These are phyloP conservation scores for Porcisia hertigi DNA, from an alignment of 208 protist genomes.

Conservation along the genomic window DNA sequence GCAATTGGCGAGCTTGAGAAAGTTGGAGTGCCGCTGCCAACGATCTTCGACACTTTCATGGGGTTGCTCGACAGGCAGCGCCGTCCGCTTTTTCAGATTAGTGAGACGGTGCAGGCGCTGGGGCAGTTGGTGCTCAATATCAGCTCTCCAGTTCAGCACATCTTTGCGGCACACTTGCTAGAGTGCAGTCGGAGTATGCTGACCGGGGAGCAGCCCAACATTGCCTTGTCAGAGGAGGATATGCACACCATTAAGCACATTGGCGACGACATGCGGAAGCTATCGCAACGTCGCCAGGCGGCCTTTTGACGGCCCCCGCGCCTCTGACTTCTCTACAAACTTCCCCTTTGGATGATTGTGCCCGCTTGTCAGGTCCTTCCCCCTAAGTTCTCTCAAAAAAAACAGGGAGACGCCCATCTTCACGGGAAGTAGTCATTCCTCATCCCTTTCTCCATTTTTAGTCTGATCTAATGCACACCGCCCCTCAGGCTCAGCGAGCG, in stretches of 20 bases:
- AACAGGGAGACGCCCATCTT: neutral
- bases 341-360: neutral
- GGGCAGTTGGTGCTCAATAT: constrained; percentile 43
- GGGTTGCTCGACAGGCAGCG: constrained; percentile 43
- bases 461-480: neutral
- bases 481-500: neutral
- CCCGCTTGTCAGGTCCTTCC: neutral
- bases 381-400: too few species aligned
- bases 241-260: constrained; percentile 35
- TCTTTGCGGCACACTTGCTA: constrained; percentile 60
- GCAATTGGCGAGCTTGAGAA: constrained; percentile 40
- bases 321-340: neutral
- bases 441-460: neutral
- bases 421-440: neutral
- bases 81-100: constrained; percentile 35
- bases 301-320: constrained; percentile 1
- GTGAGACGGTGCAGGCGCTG: constrained; percentile 43
- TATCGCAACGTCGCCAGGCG: constrained; percentile 7
- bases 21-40: constrained; percentile 43
- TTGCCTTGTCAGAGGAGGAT: constrained; percentile 38
- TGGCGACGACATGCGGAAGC: constrained; percentile 30
- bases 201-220: constrained; percentile 41
- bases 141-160: constrained; percentile 32
- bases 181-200: constrained; percentile 67
- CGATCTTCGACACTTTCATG: constrained; percentile 60